phyloP scores from a whole-genome alignment of 768 basidiomycete genomes.

The Neoboletus magnificus region DNA sequence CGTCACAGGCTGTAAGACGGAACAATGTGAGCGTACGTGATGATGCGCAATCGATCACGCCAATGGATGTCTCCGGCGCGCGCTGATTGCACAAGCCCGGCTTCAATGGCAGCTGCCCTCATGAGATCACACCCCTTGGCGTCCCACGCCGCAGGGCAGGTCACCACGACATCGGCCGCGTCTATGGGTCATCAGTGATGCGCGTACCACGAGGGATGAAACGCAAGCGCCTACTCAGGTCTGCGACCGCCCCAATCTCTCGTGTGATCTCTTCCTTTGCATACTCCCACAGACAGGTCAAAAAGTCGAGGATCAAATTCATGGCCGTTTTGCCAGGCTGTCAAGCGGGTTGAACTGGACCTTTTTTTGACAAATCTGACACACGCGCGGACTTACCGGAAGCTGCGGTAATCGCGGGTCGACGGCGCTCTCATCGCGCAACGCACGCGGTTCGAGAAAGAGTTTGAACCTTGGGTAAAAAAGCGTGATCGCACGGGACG shows the following conservation, averaged over 20 bases:
- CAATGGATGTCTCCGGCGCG: slow-evolving; percentile 68
- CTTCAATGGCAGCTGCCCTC: slow-evolving; percentile 79
- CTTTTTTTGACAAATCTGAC: not conserved
- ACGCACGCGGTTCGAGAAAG: slow-evolving; percentile 76
- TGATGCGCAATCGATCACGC: slow-evolving; percentile 80
- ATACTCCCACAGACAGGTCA: slow-evolving; percentile 82
- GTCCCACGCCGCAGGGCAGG: slow-evolving; percentile 91
- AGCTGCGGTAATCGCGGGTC: slow-evolving; percentile 78
- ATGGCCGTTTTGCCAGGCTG: slow-evolving; percentile 73
- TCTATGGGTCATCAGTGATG: slow-evolving; percentile 41
- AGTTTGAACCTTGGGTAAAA: slow-evolving; percentile 72
- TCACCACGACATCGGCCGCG: slow-evolving; percentile 80
- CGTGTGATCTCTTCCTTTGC: slow-evolving; percentile 84
- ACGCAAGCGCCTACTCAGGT: slow-evolving; percentile 59
- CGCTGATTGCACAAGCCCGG: slow-evolving; percentile 73
- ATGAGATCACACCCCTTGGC: slow-evolving; percentile 81
- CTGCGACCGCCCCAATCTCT: slow-evolving; percentile 82
- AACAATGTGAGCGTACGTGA: slow-evolving; percentile 48
- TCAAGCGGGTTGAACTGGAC: slow-evolving; percentile 1
- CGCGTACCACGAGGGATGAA: not conserved
- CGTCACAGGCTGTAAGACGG: not conserved
- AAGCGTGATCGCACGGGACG: not conserved
- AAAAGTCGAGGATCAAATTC: slow-evolving; percentile 81
- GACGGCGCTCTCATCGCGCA: slow-evolving; percentile 65
- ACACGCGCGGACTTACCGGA: slow-evolving; percentile 51